phyloP scores from a whole-genome alignment of 1,139 yeast species.

The Chernovozyma sophiae-reginae region DNA sequence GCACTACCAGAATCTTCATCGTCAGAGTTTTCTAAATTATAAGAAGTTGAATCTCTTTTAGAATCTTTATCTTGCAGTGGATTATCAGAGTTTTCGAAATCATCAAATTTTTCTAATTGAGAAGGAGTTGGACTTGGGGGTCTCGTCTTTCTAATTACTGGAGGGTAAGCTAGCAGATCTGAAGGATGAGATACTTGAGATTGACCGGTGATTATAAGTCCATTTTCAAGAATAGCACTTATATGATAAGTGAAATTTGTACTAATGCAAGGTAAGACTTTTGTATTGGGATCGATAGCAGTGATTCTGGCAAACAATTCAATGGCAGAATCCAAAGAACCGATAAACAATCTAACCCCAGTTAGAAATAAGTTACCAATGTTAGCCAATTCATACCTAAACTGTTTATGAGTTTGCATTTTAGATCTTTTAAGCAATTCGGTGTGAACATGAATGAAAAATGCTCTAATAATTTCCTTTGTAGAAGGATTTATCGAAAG shows the following conservation, averaged over 20 bases:
- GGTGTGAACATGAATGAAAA: slow-evolving; percentile 72
- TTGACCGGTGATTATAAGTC: slow-evolving; percentile 83
- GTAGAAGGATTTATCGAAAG: slow-evolving; percentile 53
- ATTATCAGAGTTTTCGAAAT: not conserved
- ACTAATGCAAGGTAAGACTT: slow-evolving; percentile 77
- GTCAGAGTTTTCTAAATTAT: slow-evolving; percentile 9
- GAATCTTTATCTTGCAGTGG: not conserved
- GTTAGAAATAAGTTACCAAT: slow-evolving; percentile 82
- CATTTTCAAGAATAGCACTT: slow-evolving; percentile 69
- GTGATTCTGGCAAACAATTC: slow-evolving; percentile 70
- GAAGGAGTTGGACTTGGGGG: slow-evolving; percentile 30
- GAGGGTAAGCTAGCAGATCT: slow-evolving; percentile 24
- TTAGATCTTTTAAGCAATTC: slow-evolving; percentile 71
- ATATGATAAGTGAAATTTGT: slow-evolving; percentile 86
- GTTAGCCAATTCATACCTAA: slow-evolving; percentile 72
- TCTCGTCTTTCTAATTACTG: slow-evolving; percentile 33
- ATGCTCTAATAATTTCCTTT: slow-evolving; percentile 72
- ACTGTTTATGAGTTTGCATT: slow-evolving; percentile 43
- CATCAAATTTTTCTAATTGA: not conserved
- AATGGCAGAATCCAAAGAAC: slow-evolving; percentile 79
- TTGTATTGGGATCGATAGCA: slow-evolving; percentile 50
- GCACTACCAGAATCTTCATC: slow-evolving; percentile 54
- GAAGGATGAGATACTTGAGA: slow-evolving; percentile 90
- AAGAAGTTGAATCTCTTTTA: not conserved
- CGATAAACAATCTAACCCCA: slow-evolving; percentile 77